Conservation (phyloP, 225 moss, liverwort and hornwort genomes). For the Bryum argenteum region DNA sequence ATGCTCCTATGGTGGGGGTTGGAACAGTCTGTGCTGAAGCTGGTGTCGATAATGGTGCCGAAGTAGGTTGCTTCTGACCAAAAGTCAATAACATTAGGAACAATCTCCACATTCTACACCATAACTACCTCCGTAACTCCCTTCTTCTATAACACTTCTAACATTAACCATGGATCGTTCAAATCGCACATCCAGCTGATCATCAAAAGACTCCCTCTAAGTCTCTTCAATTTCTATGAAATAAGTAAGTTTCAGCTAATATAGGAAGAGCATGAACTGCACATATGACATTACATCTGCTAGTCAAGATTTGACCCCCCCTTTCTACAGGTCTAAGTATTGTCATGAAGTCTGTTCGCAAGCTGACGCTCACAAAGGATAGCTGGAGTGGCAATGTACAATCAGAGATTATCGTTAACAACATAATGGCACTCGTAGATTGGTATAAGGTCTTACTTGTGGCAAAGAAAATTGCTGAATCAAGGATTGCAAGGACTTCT, state of each 20-base stretch:
- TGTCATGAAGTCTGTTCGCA: not conserved
- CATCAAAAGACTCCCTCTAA: not conserved
- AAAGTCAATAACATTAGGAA: slow-evolving; percentile 26
- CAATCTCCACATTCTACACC: slow-evolving; percentile 7
- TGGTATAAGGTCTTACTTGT: slow-evolving; percentile 29
- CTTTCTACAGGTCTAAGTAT: not conserved
- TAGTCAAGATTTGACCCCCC: not conserved
- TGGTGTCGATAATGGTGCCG: slow-evolving; percentile 32
- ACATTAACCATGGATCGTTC: slow-evolving; percentile 1
- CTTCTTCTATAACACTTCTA: slow-evolving; percentile 9
- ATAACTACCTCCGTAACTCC: not conserved
- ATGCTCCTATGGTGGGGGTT: slow-evolving; percentile 22
- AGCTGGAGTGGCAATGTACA: not conserved
- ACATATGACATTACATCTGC: not conserved
- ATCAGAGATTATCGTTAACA: slow-evolving; percentile 10
- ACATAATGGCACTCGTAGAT: slow-evolving; percentile 1
- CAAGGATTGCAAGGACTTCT: slow-evolving; percentile 64
- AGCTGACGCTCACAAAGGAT: not conserved
- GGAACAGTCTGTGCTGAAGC: slow-evolving; percentile 30
- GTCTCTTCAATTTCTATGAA: slow-evolving; percentile 1
- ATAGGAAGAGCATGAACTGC: not conserved
- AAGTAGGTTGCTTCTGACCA: slow-evolving; percentile 33
- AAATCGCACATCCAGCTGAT: slow-evolving; percentile 8
- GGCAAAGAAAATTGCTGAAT: slow-evolving; percentile 55
- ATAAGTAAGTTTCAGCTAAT: not conserved